These are phyloP conservation scores for Serendipita sp. DNA, from an alignment of 768 basidiomycete genomes.

Conservation along the genomic window DNA sequence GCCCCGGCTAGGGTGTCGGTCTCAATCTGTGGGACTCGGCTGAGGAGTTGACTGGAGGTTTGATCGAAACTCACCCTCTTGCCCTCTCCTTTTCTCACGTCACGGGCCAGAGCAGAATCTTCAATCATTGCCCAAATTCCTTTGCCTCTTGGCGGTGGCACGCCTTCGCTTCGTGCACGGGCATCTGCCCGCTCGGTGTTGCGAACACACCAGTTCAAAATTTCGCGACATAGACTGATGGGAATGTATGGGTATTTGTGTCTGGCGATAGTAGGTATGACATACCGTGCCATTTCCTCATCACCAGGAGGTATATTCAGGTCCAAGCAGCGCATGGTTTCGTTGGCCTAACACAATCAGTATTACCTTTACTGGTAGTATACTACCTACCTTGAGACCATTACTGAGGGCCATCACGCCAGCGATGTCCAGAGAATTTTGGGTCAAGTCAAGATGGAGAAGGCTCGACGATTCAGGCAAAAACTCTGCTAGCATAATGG, in stretches of 20 bases:
- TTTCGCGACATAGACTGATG: constrained; percentile 64
- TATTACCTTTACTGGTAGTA: background rate
- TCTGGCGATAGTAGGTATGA: background rate
- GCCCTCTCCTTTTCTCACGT: constrained; percentile 32
- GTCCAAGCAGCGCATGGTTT: constrained; percentile 81
- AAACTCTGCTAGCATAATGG: constrained; percentile 92
- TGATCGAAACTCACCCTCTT: constrained; percentile 28
- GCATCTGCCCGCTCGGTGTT: constrained; percentile 84
- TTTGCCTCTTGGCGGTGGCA: constrained; percentile 23
- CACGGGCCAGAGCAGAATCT: constrained; percentile 62
- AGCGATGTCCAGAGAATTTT: constrained; percentile 70
- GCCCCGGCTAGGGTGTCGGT: background rate
- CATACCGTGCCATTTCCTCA: constrained; percentile 53
- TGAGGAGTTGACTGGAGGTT: constrained; percentile 28
- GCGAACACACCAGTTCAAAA: constrained; percentile 76
- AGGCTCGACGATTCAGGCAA: constrained; percentile 78
- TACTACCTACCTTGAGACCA: constrained; percentile 40
- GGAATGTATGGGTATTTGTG: background rate
- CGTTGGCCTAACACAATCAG: constrained; percentile 33
- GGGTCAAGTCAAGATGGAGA: constrained; percentile 81
- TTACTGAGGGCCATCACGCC: constrained; percentile 85
- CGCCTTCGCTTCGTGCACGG: constrained; percentile 33
- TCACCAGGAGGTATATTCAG: constrained; percentile 78
- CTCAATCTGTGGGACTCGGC: constrained; percentile 11
- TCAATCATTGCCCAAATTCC: constrained; percentile 79